phyloP scores from a whole-genome alignment of 108 stramenopile species.

The Nitzschia sp. region DNA sequence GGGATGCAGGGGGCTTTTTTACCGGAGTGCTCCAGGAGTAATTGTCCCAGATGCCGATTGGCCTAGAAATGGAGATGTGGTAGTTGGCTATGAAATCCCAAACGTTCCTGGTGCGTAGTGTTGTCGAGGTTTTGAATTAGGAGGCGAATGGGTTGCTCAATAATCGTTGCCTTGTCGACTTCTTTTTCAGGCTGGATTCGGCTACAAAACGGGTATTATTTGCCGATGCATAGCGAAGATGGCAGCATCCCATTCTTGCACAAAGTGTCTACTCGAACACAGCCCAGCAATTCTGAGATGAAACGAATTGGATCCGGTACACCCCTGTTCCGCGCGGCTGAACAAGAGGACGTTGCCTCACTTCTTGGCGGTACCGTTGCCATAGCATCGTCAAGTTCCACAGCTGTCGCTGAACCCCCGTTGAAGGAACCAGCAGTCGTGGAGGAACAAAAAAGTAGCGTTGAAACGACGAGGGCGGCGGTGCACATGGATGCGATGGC shows the following conservation, averaged over 20 bases:
- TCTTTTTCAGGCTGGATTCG: constrained; percentile 72
- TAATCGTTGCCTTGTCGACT: background rate
- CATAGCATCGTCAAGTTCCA: constrained; percentile 6
- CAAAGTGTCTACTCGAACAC: constrained; percentile 71
- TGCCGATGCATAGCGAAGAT: constrained; percentile 84
- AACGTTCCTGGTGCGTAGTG: constrained; percentile 67
- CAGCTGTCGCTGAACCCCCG: constrained; percentile 29
- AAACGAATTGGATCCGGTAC: constrained; percentile 74
- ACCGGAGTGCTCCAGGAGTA: constrained; percentile 75
- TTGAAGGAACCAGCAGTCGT: background rate
- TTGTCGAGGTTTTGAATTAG: background rate
- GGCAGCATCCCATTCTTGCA: constrained; percentile 70
- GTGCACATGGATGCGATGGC: constrained; percentile 99
- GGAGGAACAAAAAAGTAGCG: background rate
- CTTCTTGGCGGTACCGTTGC: constrained; percentile 45
- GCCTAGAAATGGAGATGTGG: constrained; percentile 91
- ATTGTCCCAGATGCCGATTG: constrained; percentile 92
- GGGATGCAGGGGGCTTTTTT: constrained; percentile 83
- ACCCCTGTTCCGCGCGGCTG: constrained; percentile 58
- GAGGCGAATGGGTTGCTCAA: background rate
- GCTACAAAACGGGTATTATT: constrained; percentile 89
- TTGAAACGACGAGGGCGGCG: constrained; percentile 70
- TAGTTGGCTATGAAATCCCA: constrained; percentile 81
- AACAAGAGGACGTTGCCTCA: constrained; percentile 29
- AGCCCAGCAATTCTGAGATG: constrained; percentile 71